These are phyloP conservation scores for Monilinia laxa DNA, from an alignment of 2,329 filamentous ascomycete genomes.

Conservation along the genomic window DNA sequence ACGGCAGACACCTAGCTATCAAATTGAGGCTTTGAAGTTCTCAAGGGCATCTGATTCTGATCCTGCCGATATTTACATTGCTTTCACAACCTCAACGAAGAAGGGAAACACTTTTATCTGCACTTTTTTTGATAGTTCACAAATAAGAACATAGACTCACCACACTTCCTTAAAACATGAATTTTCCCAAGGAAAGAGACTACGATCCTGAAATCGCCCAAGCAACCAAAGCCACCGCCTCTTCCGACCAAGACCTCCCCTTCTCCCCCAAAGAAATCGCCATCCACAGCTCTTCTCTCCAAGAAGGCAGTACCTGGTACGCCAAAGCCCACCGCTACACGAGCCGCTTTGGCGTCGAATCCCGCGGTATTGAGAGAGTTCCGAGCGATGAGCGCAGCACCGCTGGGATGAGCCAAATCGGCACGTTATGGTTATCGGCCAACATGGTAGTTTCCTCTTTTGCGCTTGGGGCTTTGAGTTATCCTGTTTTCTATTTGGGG, in stretches of 20 bases:
- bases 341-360: slow-evolving; percentile 66
- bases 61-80: background rate
- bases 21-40: background rate
- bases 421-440: slow-evolving; percentile 73
- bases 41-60: background rate
- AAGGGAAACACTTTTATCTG: background rate
- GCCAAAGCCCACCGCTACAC: slow-evolving; percentile 62
- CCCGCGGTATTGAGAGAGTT: slow-evolving; percentile 73
- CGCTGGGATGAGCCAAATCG: slow-evolving; percentile 63
- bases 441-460: slow-evolving; percentile 78
- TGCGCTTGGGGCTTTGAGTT: slow-evolving; percentile 69
- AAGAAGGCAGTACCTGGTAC: slow-evolving; percentile 54
- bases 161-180: background rate
- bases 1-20: background rate
- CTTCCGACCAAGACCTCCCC: slow-evolving; percentile 1
- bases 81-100: background rate
- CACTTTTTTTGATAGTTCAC: background rate
- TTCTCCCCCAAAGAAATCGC: slow-evolving; percentile 24
- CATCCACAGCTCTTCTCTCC: slow-evolving; percentile 60
- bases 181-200: background rate
- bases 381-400: slow-evolving; percentile 68
- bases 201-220: slow-evolving; percentile 20
- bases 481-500: slow-evolving; percentile 67
- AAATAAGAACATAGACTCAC: background rate
- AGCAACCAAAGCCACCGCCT: slow-evolving; percentile 1